Base-by-base conservation (phyloP, 495 filamentous ascomycete genomes). In the Aspergillus homomorphus region DNA sequence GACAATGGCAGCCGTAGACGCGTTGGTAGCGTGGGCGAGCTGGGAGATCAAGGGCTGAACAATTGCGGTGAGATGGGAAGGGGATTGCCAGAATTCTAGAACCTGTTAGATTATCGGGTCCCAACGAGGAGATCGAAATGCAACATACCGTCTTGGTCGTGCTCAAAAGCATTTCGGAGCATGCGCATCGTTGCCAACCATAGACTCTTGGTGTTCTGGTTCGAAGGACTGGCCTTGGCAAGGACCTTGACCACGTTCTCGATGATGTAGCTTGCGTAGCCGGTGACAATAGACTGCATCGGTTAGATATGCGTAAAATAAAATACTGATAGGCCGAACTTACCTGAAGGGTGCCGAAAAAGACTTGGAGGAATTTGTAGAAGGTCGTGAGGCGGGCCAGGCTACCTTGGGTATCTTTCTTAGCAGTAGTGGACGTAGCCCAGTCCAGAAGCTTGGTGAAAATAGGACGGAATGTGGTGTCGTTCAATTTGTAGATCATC, bases 401-500 rank as follows among this genome's bases (percentile, higher is more conserved):
- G 45, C 71, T 79, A 33, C 81, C 84, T 28, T 74, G 61, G 1
- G 62, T 66, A 57, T 91, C 87, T 55, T 81, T 81, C 73, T 85
- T 88, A 21, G 86, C 73, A n/a, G 73, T 56, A 57, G 75, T 57
- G 57, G 73, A 66, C 21, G 74, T 80, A 0, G 88, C 83, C 91
- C 91, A 96, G 30, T 96, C 91, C 21, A 92, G 77, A 6, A 96
- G 72, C 54, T 85, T 83, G 16, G 83, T 79, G 70, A 98, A 98
- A 52, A 98, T 84, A 0, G 94, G 94, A n/a, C 92, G 83, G 83
- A 98, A 98, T 18, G 89, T 84, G n/a, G 87, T 84, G 71, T 98
- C 95, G 72, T 96, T 98, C 20, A 98, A 81, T 80, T 97, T 97
- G 75, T 95, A 89, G 51, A 94, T 89, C 86, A 96, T 92, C 69